These are phyloP conservation scores for Lentinus tigrinus DNA, from an alignment of 768 basidiomycete genomes.

Conservation along the genomic window DNA sequence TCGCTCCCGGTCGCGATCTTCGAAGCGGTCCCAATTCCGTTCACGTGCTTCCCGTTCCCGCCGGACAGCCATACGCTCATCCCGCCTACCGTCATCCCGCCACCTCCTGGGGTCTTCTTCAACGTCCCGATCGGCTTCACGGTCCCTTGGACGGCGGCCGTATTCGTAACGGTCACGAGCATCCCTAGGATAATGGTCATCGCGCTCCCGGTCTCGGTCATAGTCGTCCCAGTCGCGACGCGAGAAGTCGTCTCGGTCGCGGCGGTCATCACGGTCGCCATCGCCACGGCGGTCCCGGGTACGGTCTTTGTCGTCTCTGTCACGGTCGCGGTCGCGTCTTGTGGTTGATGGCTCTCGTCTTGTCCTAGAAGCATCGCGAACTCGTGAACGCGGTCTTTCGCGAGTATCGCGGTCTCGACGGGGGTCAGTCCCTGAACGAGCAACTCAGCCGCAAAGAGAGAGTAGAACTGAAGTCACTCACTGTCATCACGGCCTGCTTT, in stretches of 20 bases:
- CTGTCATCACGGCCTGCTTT: conserved; percentile 62
- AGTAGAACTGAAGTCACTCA: conserved; percentile 32
- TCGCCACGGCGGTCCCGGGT: conserved; percentile 28
- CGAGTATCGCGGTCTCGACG: conserved; percentile 64
- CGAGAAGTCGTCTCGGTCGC: conserved; percentile 34
- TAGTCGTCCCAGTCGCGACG: conserved; percentile 28
- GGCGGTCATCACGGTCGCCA: conserved; percentile 34
- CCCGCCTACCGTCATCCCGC: conserved; percentile 81
- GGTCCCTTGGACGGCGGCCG: conserved; percentile 37
- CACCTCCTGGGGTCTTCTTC: conserved; percentile 75
- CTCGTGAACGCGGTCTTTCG: conserved; percentile 63
- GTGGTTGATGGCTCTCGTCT: conserved; percentile 55
- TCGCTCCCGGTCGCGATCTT: conserved; percentile 44
- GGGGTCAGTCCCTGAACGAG: conserved; percentile 45
- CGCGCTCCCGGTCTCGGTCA: conserved; percentile 30
- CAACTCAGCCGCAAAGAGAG: not conserved
- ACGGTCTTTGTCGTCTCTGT: conserved; percentile 26
- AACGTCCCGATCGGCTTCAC: conserved; percentile 46
- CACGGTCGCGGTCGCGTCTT: conserved; percentile 41
- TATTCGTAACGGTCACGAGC: conserved; percentile 43
- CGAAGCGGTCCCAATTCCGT: conserved; percentile 37
- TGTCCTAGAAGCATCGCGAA: conserved; percentile 59
- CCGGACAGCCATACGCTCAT: conserved; percentile 67
- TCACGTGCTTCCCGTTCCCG: conserved; percentile 45
- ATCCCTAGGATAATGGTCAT: conserved; percentile 26